Percentiles rank a stretch among this genome's conserved stretches.
These are phyloP conservation scores for Colletotrichum eleusines DNA, from an alignment of 2,329 filamentous ascomycete genomes.

Conservation along the genomic window DNA sequence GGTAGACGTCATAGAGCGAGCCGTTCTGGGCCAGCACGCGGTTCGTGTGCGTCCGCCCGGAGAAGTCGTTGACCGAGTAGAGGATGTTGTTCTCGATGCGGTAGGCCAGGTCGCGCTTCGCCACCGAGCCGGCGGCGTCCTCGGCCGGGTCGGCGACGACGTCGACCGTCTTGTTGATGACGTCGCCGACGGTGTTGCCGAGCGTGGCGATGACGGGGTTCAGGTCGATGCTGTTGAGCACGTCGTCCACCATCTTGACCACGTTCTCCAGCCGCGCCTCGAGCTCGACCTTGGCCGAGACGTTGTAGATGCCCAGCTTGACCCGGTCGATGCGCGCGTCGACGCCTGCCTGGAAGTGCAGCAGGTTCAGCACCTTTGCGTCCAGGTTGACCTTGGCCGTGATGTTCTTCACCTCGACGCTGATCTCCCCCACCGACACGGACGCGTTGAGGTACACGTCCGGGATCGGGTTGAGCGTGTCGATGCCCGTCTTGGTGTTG, in stretches of 20 bases:
- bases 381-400: slow-evolving; percentile 72
- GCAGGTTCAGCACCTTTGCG: slow-evolving; percentile 68
- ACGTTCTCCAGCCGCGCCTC: slow-evolving; percentile 72
- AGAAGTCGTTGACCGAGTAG: slow-evolving; percentile 71
- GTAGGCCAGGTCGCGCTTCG: slow-evolving; percentile 52
- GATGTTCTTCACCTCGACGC: slow-evolving; percentile 69
- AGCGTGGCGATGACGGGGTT: slow-evolving; percentile 70
- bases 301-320: slow-evolving; percentile 67
- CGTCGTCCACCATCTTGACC: slow-evolving; percentile 69
- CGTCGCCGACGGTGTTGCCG: slow-evolving; percentile 60
- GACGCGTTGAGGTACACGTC: slow-evolving; percentile 72
- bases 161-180: slow-evolving; percentile 54
- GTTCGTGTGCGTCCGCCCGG: slow-evolving; percentile 67
- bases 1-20: slow-evolving; percentile 63
- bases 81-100: slow-evolving; percentile 69
- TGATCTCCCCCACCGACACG: slow-evolving; percentile 68
- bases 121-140: slow-evolving; percentile 33
- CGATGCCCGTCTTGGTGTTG: slow-evolving; percentile 59
- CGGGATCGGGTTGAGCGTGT: slow-evolving; percentile 58
- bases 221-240: slow-evolving; percentile 69
- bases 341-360: slow-evolving; percentile 72
- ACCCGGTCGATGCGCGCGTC: slow-evolving; percentile 70
- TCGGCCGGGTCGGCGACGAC: slow-evolving; percentile 40
- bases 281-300: slow-evolving; percentile 68
- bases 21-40: slow-evolving; percentile 67